phyloP scores from a whole-genome alignment of 2,329 filamentous ascomycete genomes.

The Xylaria hypoxylon region DNA sequence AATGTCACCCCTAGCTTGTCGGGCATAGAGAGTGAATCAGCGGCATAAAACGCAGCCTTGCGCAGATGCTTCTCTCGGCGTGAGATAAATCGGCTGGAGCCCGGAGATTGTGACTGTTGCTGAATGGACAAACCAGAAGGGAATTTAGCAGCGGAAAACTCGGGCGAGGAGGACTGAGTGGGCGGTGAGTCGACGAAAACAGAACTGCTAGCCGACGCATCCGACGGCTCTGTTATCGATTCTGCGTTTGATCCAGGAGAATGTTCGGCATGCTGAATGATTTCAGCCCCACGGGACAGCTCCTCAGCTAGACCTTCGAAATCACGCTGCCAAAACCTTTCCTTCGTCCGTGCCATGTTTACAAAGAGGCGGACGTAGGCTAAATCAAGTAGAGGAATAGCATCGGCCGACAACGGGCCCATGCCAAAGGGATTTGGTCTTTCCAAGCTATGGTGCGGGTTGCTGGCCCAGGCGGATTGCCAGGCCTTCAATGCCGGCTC shows the following conservation, averaged over 20 bases:
- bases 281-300: slow-evolving; percentile 80
- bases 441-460: slow-evolving; percentile 85
- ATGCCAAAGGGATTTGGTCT: slow-evolving; percentile 85
- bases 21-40: slow-evolving; percentile 88
- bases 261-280: slow-evolving; percentile 77
- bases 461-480: slow-evolving; percentile 91
- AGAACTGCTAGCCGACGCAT: slow-evolving; percentile 59
- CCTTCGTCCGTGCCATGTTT: slow-evolving; percentile 90
- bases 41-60: slow-evolving; percentile 95
- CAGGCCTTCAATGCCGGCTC: slow-evolving; percentile 94
- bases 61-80: slow-evolving; percentile 88
- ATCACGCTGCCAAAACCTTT: slow-evolving; percentile 93
- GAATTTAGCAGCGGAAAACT: slow-evolving; percentile 57
- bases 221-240: slow-evolving; percentile 60
- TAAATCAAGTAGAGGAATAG: slow-evolving; percentile 89
- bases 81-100: slow-evolving; percentile 63
- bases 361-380: slow-evolving; percentile 94
- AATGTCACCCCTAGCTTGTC: slow-evolving; percentile 88
- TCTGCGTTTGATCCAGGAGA: slow-evolving; percentile 65
- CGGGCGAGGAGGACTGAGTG: slow-evolving; percentile 63
- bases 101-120: slow-evolving; percentile 45
- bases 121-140: slow-evolving; percentile 45
- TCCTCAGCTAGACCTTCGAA: slow-evolving; percentile 93
- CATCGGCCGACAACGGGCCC: slow-evolving; percentile 87
- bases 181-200: slow-evolving; percentile 64